phyloP scores from a whole-genome alignment of 1,139 yeast species.

The Candida dubliniensis region DNA sequence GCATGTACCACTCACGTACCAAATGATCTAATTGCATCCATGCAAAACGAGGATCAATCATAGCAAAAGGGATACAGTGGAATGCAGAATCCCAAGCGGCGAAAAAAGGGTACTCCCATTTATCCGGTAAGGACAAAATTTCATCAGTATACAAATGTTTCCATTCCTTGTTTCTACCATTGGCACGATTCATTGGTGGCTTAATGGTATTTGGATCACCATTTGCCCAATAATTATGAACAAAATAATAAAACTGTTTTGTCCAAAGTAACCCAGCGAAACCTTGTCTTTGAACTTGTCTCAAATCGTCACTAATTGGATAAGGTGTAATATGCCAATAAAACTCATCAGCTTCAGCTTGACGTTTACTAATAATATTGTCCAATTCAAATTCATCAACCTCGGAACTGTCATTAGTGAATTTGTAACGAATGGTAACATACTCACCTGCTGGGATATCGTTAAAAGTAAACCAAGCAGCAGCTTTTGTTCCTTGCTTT shows the following conservation, averaged over 20 bases:
- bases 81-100: conserved; percentile 99
- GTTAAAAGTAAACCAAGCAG: conserved; percentile 82
- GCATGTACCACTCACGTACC: conserved; percentile 98
- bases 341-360: conserved; percentile 90
- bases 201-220: conserved; percentile 82
- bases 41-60: conserved; percentile 94
- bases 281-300: conserved; percentile 90
- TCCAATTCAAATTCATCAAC: conserved; percentile 81
- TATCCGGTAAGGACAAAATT: conserved; percentile 87
- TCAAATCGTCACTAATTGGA: conserved; percentile 79
- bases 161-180: conserved; percentile 88
- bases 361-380: conserved; percentile 67
- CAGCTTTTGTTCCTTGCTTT: conserved; percentile 53
- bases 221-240: conserved; percentile 82
- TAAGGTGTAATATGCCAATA: conserved; percentile 88
- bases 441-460: conserved; percentile 85
- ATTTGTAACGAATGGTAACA: conserved; percentile 81
- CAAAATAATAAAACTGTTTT: conserved; percentile 87
- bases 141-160: conserved; percentile 87
- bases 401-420: conserved; percentile 50
- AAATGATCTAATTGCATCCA: conserved; percentile 84
- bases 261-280: conserved; percentile 95
- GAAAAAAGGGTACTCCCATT: conserved; percentile 96
- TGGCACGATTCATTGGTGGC: conserved; percentile 79
- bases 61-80: conserved; percentile 92